Base-by-base conservation (phyloP, 129 eudicot species). In the Cynara cardunculus region DNA sequence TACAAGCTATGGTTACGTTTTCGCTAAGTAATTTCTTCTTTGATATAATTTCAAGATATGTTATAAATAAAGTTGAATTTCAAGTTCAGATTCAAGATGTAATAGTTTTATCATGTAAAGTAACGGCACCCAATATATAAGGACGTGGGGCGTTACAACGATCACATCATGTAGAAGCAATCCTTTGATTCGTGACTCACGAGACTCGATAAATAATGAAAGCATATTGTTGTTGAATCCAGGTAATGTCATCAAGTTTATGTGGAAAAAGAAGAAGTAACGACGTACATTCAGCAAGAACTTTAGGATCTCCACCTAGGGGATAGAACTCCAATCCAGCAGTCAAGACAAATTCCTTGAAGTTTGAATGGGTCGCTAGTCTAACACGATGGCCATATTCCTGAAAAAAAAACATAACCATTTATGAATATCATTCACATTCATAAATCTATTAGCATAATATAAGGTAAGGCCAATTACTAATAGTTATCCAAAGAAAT, bases 301-400 rank as follows among this genome's bases (percentile, higher is more conserved):
- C 88, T 88, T 92, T 93, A 11, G 99, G 99, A 86, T 96, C 98
- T 66, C 99, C 99, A 7, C 99, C 99, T 12, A 96, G 85, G 66
- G 99, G 97, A 96, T 90, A 96, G 86, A 96, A 96, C 88, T 95
- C 99, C 95, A 96, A 86, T 80, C 99, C 99, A 76, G 98, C 86
- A 44, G 97, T 87, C 91, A 96, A 78, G 75, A 95, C 94, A 89
- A 95, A 95, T 71, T 95, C 99, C 85, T 95, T 95, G 74, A 90
- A 95, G 87, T 95, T 95, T 71, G 99, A 89, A 84, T 95, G 99
- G 76, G 97, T 92, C 25, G 99, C 99, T 80, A 95, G 86, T 80
- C 99, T 92, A 71, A 95, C 99, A 75, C 99, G 99, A 85, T 95
- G 99, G 62, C 99, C 99, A 77, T 89, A 90, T 83, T 95, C 96